Evolutionary conservation across 1,284 basidiomycete genomes (phyloP).

Genomic region (Boletus sp.): DNA sequence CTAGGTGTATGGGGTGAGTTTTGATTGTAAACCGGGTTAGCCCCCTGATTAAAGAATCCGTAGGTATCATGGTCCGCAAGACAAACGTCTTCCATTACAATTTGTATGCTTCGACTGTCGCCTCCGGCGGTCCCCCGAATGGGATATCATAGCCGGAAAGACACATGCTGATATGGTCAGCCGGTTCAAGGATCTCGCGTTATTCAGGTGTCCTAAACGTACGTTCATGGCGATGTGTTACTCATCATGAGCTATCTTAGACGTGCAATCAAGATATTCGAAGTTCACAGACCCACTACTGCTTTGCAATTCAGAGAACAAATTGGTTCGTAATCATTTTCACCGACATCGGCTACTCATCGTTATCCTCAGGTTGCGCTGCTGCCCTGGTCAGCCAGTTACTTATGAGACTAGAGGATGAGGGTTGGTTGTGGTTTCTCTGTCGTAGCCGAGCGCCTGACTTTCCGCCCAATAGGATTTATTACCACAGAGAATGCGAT

Average conservation of each 20-base stretch:
- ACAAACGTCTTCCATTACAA: constrained; percentile 52
- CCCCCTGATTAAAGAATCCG: neutral
- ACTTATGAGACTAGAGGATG: constrained; percentile 64
- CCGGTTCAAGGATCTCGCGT: constrained; percentile 63
- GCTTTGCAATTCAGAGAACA: constrained; percentile 55
- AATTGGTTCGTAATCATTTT: constrained; percentile 47
- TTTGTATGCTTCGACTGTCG: constrained; percentile 74
- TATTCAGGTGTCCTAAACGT: constrained; percentile 54
- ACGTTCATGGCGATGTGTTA: neutral
- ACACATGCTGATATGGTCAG: constrained; percentile 58
- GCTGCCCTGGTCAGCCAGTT: constrained; percentile 56
- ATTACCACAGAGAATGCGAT: constrained; percentile 51
- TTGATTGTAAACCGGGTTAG: neutral
- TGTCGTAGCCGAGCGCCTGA: constrained; percentile 6
- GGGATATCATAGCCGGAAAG: constrained; percentile 62
- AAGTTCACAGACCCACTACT: constrained; percentile 48
- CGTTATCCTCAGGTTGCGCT: constrained; percentile 47
- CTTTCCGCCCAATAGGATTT: constrained; percentile 47
- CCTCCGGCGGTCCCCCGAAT: constrained; percentile 58
- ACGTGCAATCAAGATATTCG: constrained; percentile 70
- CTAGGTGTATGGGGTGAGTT: constrained; percentile 75
- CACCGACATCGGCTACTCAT: constrained; percentile 6
- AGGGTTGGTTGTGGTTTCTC: constrained; percentile 45
- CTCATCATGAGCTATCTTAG: constrained; percentile 37
- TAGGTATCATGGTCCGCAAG: constrained; percentile 62